phyloP scores from a whole-genome alignment of 352 stramenopile species.

The Phytophthora cajani region DNA sequence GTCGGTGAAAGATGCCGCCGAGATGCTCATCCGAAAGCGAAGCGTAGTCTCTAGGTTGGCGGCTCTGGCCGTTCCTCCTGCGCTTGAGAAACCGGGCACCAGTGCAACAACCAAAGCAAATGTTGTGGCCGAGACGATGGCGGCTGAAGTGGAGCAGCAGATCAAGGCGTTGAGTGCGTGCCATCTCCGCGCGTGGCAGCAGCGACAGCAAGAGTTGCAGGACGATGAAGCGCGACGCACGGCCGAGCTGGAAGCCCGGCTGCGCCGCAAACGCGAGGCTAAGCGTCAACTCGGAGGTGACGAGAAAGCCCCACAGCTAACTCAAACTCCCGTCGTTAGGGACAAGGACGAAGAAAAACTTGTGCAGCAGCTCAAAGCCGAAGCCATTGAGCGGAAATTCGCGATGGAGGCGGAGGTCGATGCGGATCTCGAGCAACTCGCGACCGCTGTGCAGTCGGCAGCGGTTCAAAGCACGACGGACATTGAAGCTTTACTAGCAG shows the following conservation, averaged over 20 bases:
- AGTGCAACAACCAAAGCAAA: conserved; percentile 1
- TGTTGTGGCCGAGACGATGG: conserved; percentile 30
- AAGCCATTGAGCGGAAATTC: conserved; percentile 25
- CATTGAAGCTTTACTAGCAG: conserved; percentile 35
- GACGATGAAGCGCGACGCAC: conserved; percentile 26
- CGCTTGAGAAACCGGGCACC: not conserved
- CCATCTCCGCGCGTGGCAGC: conserved; percentile 33
- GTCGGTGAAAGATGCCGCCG: conserved; percentile 1
- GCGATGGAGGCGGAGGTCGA: conserved; percentile 33
- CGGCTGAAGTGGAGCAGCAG: conserved; percentile 40
- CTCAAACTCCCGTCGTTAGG: not conserved
- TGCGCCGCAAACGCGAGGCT: conserved; percentile 27
- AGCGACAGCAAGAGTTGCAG: conserved; percentile 32
- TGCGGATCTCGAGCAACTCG: conserved; percentile 34
- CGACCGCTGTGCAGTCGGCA: conserved; percentile 26
- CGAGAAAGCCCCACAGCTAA: not conserved
- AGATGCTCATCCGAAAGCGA: conserved; percentile 7
- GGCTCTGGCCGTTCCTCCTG: conserved; percentile 3
- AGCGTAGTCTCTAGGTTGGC: conserved; percentile 17
- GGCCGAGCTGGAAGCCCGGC: conserved; percentile 24
- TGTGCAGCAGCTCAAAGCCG: conserved; percentile 23
- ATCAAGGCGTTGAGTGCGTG: conserved; percentile 40
- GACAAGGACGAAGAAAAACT: conserved; percentile 20
- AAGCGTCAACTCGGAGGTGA: not conserved
- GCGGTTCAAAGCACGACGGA: conserved; percentile 26